phyloP scores from a whole-genome alignment of 2,329 filamentous ascomycete species.

The Talaromyces albobiverticillius region DNA sequence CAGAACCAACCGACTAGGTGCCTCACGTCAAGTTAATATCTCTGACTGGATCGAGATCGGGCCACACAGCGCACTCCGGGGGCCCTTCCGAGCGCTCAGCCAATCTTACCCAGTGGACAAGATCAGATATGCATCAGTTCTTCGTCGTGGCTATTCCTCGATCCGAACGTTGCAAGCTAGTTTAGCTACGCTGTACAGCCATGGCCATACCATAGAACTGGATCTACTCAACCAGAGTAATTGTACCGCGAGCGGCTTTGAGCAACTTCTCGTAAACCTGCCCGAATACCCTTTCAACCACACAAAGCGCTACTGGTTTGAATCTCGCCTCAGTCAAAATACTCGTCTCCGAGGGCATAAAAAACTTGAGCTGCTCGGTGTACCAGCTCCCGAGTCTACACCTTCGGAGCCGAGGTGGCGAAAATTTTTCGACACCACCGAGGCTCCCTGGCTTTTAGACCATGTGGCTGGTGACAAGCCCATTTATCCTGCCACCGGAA shows the following conservation, averaged over 20 bases:
- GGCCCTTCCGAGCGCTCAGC: slow-evolving; percentile 22
- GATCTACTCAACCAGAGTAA: too few relatives aligned
- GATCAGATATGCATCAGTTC: too few relatives aligned
- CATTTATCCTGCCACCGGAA: slow-evolving; percentile 30
- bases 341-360: background rate
- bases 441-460: slow-evolving; percentile 32
- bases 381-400: slow-evolving; percentile 19
- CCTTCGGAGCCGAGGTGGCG: slow-evolving; percentile 25
- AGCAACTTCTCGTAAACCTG: slow-evolving; percentile 13
- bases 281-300: slow-evolving; percentile 23
- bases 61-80: slow-evolving; percentile 29
- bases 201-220: too few relatives aligned
- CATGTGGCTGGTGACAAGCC: slow-evolving; percentile 31
- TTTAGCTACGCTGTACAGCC: too few relatives aligned
- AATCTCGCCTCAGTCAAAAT: slow-evolving; percentile 17
- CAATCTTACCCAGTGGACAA: too few relatives aligned
- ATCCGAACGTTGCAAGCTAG: too few relatives aligned
- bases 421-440: slow-evolving; percentile 25
- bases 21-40: background rate
- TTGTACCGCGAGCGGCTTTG: too few relatives aligned
- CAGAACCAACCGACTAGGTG: background rate
- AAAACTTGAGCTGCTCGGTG: slow-evolving; percentile 14
- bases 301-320: slow-evolving; percentile 12
- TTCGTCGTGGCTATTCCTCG: too few relatives aligned
- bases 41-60: slow-evolving; percentile 25